Conservation (phyloP, 306 rosid species). For the Cucumis cinereus region DNA sequence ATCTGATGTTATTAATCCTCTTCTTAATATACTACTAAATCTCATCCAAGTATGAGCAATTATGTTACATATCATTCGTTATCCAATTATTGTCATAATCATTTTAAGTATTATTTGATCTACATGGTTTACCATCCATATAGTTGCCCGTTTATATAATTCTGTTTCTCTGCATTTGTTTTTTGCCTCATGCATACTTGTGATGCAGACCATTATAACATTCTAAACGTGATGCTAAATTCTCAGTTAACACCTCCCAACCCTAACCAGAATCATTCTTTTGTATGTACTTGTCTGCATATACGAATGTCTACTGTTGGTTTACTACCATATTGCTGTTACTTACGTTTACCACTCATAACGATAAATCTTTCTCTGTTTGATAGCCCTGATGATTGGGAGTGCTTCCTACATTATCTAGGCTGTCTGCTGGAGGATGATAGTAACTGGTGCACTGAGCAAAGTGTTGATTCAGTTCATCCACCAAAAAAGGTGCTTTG, state of each 20-base stretch:
- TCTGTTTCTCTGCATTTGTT: neutral
- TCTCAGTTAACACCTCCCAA: neutral
- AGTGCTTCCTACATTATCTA: conserved; percentile 81
- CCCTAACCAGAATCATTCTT: neutral
- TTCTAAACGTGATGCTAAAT: neutral
- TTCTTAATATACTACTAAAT: neutral
- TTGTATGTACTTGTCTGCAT: neutral
- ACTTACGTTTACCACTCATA: conserved; percentile 1
- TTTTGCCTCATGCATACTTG: neutral
- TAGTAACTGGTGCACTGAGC: conserved; percentile 50
- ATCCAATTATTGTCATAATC: neutral
- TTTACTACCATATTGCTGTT: neutral
- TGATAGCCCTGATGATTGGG: conserved; percentile 99
- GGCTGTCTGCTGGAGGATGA: conserved; percentile 92
- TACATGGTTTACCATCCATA: neutral
- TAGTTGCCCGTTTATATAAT: neutral
- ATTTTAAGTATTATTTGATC: neutral
- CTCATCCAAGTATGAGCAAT: neutral
- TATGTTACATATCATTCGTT: neutral
- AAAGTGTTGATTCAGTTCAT: conserved; percentile 40
- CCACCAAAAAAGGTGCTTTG: conserved; percentile 41
- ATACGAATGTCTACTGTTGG: neutral
- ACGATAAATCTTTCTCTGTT: conserved; percentile 17
- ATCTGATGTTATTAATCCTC: neutral
- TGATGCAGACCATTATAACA: neutral